Base-by-base conservation (phyloP, 345 rosid genomes). In the Salix arbutifolia region DNA sequence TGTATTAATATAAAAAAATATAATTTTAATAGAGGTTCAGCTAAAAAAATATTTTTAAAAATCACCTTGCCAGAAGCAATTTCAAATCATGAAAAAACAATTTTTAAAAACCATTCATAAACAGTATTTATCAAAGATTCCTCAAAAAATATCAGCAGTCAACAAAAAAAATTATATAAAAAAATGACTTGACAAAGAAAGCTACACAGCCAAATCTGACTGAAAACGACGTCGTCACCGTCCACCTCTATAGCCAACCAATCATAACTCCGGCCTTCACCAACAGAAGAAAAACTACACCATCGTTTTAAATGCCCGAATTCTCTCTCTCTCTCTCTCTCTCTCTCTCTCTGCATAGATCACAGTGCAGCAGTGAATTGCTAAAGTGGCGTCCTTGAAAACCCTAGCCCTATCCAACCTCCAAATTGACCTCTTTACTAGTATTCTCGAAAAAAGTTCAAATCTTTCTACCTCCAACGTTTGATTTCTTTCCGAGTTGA, bases 261-360 rank as follows among this genome's bases (percentile, higher is more conserved):
- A 53, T 67, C n/a, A 73, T n/a, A 48, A 8, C 37, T 62, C 44
- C 26, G 4, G 71, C 69, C n/a, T 70, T 81, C 37, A 18, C 23
- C 37, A 30, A 9, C 84, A 4, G 23, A 19, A 66, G 11, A 42
- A 37, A 75, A 61, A 69, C 53, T 2, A 8, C 2, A 21, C 35
- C 70, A 68, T 73, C 84, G 38, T 42, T 69, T 74, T 40, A 38
- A 48, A 77, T 76, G 68, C 82, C 78, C 58, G 12, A 68, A 69
- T 31, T 73, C 85, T 53, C 83, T 72, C 37, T 75, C 85, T 52
- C 83, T 71, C 64, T 71, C 58, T 3, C n/a, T 69, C 64, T 44
- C 70, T 35, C 48, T 18, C 66, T 56, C 65, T 69, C 58, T 35
- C 66, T 62, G 44, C 42, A 18, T 37, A 75, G 75, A 73, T 79